Evolutionary conservation across 768 basidiomycete genomes (phyloP).

Genomic region (Mycena venus): DNA sequence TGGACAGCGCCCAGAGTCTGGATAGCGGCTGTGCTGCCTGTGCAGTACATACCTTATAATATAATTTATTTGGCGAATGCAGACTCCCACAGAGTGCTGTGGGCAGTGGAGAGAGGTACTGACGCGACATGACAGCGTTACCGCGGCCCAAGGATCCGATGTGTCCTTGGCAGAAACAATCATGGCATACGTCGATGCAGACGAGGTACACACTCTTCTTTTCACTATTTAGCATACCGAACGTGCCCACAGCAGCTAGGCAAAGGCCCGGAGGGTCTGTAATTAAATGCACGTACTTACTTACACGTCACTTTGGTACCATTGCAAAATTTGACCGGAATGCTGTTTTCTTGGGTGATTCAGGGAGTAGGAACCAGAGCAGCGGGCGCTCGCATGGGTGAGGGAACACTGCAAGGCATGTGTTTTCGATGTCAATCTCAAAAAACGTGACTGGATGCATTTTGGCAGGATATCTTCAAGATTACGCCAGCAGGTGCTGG

Average conservation of each 20-base stretch:
- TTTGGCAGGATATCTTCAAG: conserved; percentile 72
- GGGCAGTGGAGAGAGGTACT: too few relatives aligned
- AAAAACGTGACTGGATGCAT: background rate
- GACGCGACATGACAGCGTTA: too few relatives aligned
- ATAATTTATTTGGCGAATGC: too few relatives aligned
- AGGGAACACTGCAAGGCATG: conserved; percentile 68
- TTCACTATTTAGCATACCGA: background rate
- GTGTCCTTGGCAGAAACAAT: too few relatives aligned
- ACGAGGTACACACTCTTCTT: conserved; percentile 64
- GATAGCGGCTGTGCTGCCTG: too few relatives aligned
- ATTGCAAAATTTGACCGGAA: background rate
- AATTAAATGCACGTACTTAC: conserved; percentile 85
- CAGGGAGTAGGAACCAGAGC: conserved; percentile 41
- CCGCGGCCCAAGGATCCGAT: too few relatives aligned
- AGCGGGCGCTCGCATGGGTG: conserved; percentile 52
- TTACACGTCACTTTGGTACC: conserved; percentile 17
- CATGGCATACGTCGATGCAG: conserved; percentile 83
- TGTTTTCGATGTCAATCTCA: conserved; percentile 27
- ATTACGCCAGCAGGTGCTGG: conserved; percentile 77
- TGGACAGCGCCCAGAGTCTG: too few relatives aligned
- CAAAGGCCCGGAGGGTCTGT: conserved; percentile 76
- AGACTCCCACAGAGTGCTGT: too few relatives aligned
- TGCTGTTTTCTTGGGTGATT: conserved; percentile 71
- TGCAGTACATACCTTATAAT: too few relatives aligned
- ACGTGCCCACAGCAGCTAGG: conserved; percentile 62